Percentiles rank a stretch among this genome's conserved stretches.
phyloP scores from a whole-genome alignment of 805 yeast genomes.

The Starmerella sp. region DNA sequence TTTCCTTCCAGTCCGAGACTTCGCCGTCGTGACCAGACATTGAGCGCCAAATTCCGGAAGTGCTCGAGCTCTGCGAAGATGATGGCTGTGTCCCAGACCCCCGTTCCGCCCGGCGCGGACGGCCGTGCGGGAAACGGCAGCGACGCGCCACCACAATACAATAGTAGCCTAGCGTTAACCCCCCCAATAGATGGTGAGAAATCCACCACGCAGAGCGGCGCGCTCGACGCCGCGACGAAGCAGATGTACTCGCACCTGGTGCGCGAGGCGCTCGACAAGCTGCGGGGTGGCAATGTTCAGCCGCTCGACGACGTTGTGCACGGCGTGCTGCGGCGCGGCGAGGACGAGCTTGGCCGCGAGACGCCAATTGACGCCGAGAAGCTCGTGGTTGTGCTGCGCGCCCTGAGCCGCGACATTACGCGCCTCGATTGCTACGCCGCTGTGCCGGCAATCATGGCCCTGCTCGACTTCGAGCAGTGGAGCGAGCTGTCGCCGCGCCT shows the following conservation, averaged over 20 bases:
- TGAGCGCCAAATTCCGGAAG: not conserved
- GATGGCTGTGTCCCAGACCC: conserved; percentile 12
- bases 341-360: not conserved
- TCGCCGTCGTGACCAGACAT: not conserved
- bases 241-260: conserved; percentile 10
- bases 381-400: conserved; percentile 44
- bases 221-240: not conserved
- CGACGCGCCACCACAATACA: conserved; percentile 4
- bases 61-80: not conserved
- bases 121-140: not conserved
- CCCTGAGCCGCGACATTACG: conserved; percentile 53
- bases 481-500: conserved; percentile 37
- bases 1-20: conserved; percentile 4
- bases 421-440: conserved; percentile 45
- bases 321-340: not conserved
- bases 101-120: conserved; percentile 3
- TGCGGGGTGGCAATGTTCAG: not conserved
- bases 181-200: conserved; percentile 1
- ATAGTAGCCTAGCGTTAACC: conserved; percentile 9
- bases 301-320: conserved; percentile 2
- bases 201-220: not conserved
- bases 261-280: conserved; percentile 9
- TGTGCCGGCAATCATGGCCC: conserved; percentile 44
- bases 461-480: conserved; percentile 53
- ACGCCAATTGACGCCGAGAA: conserved; percentile 28